A percentile compares a stretch with the other conserved stretches of the same genome.
phyloP scores from a whole-genome alignment of 352 stramenopile genomes.

The Pythium apleroticum region DNA sequence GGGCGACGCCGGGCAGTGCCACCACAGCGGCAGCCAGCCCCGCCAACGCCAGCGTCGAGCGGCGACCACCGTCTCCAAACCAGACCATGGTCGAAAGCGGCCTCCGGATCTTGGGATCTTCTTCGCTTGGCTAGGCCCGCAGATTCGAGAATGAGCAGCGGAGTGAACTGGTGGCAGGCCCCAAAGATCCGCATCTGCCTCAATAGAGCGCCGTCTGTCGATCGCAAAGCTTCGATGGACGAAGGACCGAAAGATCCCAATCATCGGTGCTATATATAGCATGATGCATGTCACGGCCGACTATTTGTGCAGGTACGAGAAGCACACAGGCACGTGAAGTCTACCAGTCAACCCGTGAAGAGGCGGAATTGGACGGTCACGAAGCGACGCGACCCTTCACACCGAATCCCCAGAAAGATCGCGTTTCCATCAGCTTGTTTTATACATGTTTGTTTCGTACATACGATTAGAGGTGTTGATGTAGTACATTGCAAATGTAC shows the following conservation, averaged over 20 bases:
- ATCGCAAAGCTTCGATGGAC: neutral
- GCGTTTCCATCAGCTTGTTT: slow-evolving; percentile 9
- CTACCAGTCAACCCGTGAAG: neutral
- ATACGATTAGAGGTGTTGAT: neutral
- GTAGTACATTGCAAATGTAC: neutral
- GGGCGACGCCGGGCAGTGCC: neutral
- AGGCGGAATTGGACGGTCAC: neutral
- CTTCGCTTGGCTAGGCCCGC: neutral
- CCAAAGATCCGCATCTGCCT: slow-evolving; percentile 4
- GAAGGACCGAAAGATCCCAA: neutral
- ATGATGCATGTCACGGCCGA: neutral
- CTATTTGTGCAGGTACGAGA: neutral
- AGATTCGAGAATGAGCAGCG: slow-evolving; percentile 2
- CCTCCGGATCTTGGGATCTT: neutral
- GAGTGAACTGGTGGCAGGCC: neutral
- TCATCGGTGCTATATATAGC: neutral
- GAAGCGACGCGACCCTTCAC: slow-evolving; percentile 15
- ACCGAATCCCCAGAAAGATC: slow-evolving; percentile 12
- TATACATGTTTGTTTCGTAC: neutral
- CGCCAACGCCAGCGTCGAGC: neutral
- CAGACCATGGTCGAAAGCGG: neutral
- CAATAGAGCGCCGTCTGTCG: slow-evolving; percentile 2
- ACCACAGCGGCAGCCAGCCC: neutral
- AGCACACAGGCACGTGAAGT: neutral
- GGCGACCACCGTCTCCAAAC: neutral